Conservation (phyloP, 768 basidiomycete species). For the Amylocystis lapponica region DNA sequence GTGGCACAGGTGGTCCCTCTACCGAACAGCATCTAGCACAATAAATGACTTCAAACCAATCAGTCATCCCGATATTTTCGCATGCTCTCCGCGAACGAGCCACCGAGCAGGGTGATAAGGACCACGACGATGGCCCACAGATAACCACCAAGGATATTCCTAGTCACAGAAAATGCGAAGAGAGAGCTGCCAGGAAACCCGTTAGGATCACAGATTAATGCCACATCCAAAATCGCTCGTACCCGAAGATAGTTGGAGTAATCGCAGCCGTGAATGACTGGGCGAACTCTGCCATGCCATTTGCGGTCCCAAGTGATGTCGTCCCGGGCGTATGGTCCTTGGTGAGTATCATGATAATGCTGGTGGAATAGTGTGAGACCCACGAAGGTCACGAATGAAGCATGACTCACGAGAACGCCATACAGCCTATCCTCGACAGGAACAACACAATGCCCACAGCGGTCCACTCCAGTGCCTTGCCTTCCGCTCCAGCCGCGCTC, state of each 20-base stretch:
- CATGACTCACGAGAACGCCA: slow-evolving; percentile 49
- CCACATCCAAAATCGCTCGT: not conserved
- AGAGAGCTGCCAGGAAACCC: slow-evolving; percentile 12
- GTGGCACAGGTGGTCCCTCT: not conserved
- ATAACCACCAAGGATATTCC: slow-evolving; percentile 17
- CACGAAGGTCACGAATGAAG: not conserved
- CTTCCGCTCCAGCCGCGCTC: slow-evolving; percentile 21
- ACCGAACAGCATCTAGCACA: not conserved
- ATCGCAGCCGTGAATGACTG: slow-evolving; percentile 22
- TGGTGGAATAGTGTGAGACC: slow-evolving; percentile 1
- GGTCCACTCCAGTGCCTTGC: slow-evolving; percentile 40
- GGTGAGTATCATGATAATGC: slow-evolving; percentile 28
- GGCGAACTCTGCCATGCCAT: slow-evolving; percentile 29
- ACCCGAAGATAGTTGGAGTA: slow-evolving; percentile 23
- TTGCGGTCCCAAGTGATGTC: slow-evolving; percentile 24
- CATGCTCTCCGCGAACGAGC: slow-evolving; percentile 14
- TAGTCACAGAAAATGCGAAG: slow-evolving; percentile 21
- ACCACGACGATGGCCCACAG: slow-evolving; percentile 21
- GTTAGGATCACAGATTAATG: not conserved
- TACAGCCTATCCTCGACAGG: slow-evolving; percentile 37
- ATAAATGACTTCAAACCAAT: not conserved
- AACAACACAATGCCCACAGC: slow-evolving; percentile 42
- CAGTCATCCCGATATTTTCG: slow-evolving; percentile 15
- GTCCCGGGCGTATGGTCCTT: slow-evolving; percentile 23
- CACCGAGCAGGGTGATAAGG: slow-evolving; percentile 12